Evolutionary conservation across 1,139 yeast species (phyloP), one percentile per base, ranked within the genome.

Genomic region (Trichomonascaceae sp.): DNA sequence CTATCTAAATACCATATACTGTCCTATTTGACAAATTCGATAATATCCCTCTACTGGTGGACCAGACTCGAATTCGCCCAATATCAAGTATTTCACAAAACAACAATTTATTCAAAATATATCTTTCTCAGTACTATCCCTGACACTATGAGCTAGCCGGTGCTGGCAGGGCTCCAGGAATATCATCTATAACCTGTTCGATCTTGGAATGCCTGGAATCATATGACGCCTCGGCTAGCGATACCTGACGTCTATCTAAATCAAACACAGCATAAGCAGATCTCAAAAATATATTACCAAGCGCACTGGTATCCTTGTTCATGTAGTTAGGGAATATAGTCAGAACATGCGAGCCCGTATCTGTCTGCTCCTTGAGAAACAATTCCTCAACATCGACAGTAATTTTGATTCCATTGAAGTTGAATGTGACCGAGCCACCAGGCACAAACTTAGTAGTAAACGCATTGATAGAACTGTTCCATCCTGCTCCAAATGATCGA

Each of bases 211-310:
- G 43, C 13, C 53, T 55, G 17, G 55, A 56, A 30, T 64, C 58
- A 36, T 48, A 55, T 44, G 56, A 57, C n/a, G 83, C 85, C 62
- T 80, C 86, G 1, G 93, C 96, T 51, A 90, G 57, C 0, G 85
- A 80, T 32, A 87, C 73, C 62, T 81, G 80, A 50, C 70, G 68
- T 58, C 77, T 78, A 20, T 84, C 89, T 58, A 85, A 70, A 67
- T 87, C 87, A 61, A 79, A 86, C 47, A 87, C 93, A 52, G 82
- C 78, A 65, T 87, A 87, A 9, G 85, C 87, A 53, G 78, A 74
- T 56, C 85, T 75, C 62, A 87, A 70, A 68, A 87, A 81, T 44
- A 82, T 78, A 66, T 85, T 93, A 46, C 95, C 95, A 18, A 86
- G 66, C 12, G 78, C 74, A 17, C 43, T 27, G 17, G 13, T 12